phyloP scores from a whole-genome alignment of 805 yeast species.

The Isabelozyma rhagii region DNA sequence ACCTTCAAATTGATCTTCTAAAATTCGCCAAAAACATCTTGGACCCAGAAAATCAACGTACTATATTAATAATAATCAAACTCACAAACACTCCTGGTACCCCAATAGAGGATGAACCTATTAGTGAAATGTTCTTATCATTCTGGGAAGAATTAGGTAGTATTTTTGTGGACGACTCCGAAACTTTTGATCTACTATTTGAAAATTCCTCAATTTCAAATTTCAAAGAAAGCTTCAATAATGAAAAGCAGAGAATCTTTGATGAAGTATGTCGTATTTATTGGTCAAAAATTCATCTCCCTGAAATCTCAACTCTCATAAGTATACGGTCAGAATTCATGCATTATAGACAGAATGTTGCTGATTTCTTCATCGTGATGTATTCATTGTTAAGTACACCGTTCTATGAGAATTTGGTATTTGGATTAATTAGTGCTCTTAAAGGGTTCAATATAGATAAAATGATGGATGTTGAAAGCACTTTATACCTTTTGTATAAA shows the following conservation, averaged over 20 bases:
- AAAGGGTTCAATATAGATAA: constrained; percentile 4
- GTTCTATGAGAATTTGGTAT: constrained; percentile 44
- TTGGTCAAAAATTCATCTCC: constrained; percentile 62
- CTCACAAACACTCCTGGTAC: constrained; percentile 55
- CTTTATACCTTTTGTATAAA: constrained; percentile 55
- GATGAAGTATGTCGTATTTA: constrained; percentile 56
- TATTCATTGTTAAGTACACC: constrained; percentile 62
- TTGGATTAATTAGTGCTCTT: constrained; percentile 26
- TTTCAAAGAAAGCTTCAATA: constrained; percentile 11
- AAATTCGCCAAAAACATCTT: constrained; percentile 38
- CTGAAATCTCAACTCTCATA: constrained; percentile 25
- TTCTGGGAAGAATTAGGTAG: constrained; percentile 73
- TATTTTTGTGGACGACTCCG: constrained; percentile 48
- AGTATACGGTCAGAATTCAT: constrained; percentile 53
- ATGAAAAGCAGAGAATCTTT: constrained; percentile 39
- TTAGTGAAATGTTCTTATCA: constrained; percentile 49
- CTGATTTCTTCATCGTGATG: constrained; percentile 71
- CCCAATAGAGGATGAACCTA: constrained; percentile 58
- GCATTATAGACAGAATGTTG: constrained; percentile 67
- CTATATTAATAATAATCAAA: constrained; percentile 47
- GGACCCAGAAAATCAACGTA: constrained; percentile 30
- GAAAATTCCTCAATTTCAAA: constrained; percentile 4
- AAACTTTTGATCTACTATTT: constrained; percentile 18
- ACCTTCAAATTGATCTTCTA: constrained; percentile 45
- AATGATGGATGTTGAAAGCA: constrained; percentile 53